Evolutionary conservation across 2,329 filamentous ascomycete genomes (phyloP), one percentile per base, ranked within the genome.

Genomic region (Penicillium sp.): DNA sequence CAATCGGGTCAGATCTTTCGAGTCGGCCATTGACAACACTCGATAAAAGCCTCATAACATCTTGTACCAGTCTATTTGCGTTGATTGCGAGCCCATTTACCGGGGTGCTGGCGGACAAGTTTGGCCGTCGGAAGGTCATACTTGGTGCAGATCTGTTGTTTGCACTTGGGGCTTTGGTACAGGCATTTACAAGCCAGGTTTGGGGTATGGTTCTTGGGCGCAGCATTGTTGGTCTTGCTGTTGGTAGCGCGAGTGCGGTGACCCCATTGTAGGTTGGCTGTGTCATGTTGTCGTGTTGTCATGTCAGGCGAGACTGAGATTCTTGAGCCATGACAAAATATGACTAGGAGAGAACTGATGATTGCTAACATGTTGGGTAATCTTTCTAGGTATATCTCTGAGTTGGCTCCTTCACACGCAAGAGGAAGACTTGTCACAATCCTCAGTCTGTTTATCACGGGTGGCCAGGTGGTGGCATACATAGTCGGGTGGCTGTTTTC

Each of bases 391-490:
- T 96, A 96, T 74, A 93, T 97, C 57, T 88, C 89, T 9, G 93
- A 97, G 73, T 78, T 96, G 13, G 86, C 90, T 4, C 92, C 93
- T 0, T 85, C 89, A 2, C 81, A 85, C 22, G 85, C 89, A 58
- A 80, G 93, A 53, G 93, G 93, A 14, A 79, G 89, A 39, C 78
- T 97, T 39, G 89, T 97, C 4, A 95, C 91, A 1, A 83, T 94
- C 54, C 87, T 90, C 57, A 85, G 88, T 26, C 77, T 97, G 22
- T 92, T 95, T 64, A 88, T 97, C 55, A 96, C 92, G 0, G 79
- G 89, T 11, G 93, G 93, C 0, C 92, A 97, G 74, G 89, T 96
- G 2, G 83, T 95, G 20, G 92, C 93, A 2, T 97, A 97, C 72
- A 71, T 95, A 2, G 76, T 92, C 7, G 93, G 93, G 1, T 96